These are phyloP conservation scores for Zygotorulaspora danielsina DNA, from an alignment of 805 yeast genomes.

Conservation along the genomic window DNA sequence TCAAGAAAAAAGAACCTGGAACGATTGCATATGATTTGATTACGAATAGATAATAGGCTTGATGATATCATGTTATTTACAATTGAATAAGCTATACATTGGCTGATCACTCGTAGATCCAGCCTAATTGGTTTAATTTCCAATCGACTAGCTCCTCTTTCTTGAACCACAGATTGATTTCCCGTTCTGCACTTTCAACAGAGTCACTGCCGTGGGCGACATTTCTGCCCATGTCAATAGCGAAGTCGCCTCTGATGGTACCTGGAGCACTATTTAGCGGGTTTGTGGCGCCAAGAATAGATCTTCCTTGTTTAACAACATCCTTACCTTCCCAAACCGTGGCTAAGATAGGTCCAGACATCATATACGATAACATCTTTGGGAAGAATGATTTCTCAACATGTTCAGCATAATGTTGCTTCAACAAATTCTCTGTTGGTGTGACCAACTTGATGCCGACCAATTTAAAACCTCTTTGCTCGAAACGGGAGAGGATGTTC, in stretches of 20 bases:
- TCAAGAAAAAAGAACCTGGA: too few species aligned
- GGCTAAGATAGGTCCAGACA: conserved; percentile 97
- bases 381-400: conserved; percentile 98
- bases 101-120: conserved; percentile 83
- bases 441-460: conserved; percentile 89
- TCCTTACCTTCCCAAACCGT: conserved; percentile 99
- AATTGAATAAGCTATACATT: not conserved
- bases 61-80: not conserved
- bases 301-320: conserved; percentile 98
- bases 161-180: conserved; percentile 97
- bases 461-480: conserved; percentile 94
- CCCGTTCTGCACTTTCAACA: conserved; percentile 95
- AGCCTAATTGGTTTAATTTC: conserved; percentile 76
- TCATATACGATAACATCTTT: conserved; percentile 91
- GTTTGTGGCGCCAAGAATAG: conserved; percentile 97
- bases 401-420: conserved; percentile 94
- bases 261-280: conserved; percentile 97
- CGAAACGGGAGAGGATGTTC: conserved; percentile 87
- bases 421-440: conserved; percentile 82
- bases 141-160: conserved; percentile 90
- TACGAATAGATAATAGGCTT: too few species aligned
- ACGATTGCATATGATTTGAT: too few species aligned
- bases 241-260: conserved; percentile 99
- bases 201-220: conserved; percentile 99
- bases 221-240: conserved; percentile 98